Evolutionary conservation across 345 rosid species (phyloP), one percentile per base, ranked within the genome.

Genomic region (Sonneratia caseolaris): DNA sequence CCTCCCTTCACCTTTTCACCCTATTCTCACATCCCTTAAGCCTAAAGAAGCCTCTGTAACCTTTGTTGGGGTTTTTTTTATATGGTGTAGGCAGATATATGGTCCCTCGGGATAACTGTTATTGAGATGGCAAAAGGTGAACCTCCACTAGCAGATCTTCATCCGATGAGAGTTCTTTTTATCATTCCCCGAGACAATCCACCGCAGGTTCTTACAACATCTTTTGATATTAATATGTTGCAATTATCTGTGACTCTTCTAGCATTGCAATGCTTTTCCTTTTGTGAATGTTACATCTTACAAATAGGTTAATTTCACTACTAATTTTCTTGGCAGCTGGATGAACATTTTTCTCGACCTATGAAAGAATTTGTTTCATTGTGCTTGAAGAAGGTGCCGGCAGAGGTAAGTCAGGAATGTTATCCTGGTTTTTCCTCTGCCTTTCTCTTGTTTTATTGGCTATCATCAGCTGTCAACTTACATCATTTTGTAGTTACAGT

Each of bases 61-160:
- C 40, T 24, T 16, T 36, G 15, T 62, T 45, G 4, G 1, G 43
- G 45, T 36, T 18, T 5, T 65, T 65, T 38, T 71, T 83, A 61
- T 74, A 69, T 76, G 71, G 79, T 84, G 76, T 88, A 96, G 99
- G 99, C 97, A 51, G 99, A 96, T 84, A 91, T 96, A 48, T 96
- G 98, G 99, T 96, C 99, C 75, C 82, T 96, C 19, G 99, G 99
- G 73, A 96, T 96, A 83, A 96, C 99, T 72, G 88, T 91, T 53
- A 96, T 96, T 66, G 99, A 96, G 85, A 92, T 96, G 99, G 99
- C 99, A 11, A 96, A 92, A 80, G 99, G 98, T 81, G 99, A 96
- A 83, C 99, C 99, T 78, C 99, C 99, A 53, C 93, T 96, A 71
- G 91, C 99, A 37, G 99, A 92, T 86, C 97, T 96, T 79, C 99